Percentiles rank a stretch among this genome's conserved stretches.
These are phyloP conservation scores for Debaryomyces nepalensis DNA, from an alignment of 1,139 yeast genomes.

Conservation along the genomic window DNA sequence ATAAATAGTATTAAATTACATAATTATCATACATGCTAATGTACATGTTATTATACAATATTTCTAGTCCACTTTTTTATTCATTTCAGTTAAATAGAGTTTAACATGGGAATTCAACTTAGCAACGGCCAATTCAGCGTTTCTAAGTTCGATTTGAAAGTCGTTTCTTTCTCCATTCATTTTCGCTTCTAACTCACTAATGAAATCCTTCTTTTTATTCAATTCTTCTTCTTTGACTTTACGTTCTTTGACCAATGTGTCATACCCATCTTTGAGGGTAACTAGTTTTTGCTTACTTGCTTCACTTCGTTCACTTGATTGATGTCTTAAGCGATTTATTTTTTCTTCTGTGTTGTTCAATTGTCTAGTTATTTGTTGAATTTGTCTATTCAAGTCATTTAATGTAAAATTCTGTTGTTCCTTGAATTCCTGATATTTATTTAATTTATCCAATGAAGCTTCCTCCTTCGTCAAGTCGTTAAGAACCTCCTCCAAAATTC, in stretches of 20 bases:
- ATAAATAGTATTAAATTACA: conserved; percentile 6
- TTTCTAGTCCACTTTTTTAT: conserved; percentile 14
- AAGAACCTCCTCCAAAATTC: conserved; percentile 61
- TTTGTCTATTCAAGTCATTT: conserved; percentile 54
- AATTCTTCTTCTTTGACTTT: conserved; percentile 57
- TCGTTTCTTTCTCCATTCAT: conserved; percentile 47
- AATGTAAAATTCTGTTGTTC: conserved; percentile 51
- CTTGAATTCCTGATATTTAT: conserved; percentile 49
- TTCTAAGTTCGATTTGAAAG: conserved; percentile 58
- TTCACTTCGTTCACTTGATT: conserved; percentile 50
- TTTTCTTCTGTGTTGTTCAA: conserved; percentile 59
- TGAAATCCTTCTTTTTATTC: conserved; percentile 50
- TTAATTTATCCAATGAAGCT: conserved; percentile 42
- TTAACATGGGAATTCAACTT: conserved; percentile 58
- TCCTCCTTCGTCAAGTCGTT: conserved; percentile 55
- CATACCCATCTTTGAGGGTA: conserved; percentile 51
- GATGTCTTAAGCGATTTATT: conserved; percentile 51
- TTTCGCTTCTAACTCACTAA: conserved; percentile 52
- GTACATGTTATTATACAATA: conserved; percentile 8
- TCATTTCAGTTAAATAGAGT: conserved; percentile 27
- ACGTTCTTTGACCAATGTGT: conserved; percentile 54
- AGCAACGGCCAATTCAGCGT: conserved; percentile 57
- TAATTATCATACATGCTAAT: conserved; percentile 8
- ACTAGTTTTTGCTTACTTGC: conserved; percentile 51
- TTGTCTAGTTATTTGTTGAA: conserved; percentile 56